phyloP scores from a whole-genome alignment of 805 yeast species.

The Saturnispora hagleri region DNA sequence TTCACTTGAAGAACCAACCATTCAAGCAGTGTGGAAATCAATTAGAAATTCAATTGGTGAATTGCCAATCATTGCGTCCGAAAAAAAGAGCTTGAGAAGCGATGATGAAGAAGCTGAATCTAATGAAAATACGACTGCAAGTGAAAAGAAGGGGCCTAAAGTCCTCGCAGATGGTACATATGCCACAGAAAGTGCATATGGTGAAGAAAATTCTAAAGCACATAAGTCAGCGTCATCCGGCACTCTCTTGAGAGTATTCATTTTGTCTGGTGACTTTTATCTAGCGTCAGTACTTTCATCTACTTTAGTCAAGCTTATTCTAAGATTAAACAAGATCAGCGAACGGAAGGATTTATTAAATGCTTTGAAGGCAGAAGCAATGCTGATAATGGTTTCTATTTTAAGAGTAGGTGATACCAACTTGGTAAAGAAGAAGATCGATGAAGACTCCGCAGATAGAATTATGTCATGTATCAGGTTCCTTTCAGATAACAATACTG shows the following conservation, averaged over 20 bases:
- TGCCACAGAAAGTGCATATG: constrained; percentile 85
- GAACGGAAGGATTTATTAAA: constrained; percentile 48
- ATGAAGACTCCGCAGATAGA: constrained; percentile 96
- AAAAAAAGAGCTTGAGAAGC: constrained; percentile 32
- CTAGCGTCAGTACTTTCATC: constrained; percentile 82
- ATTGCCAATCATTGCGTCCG: constrained; percentile 77
- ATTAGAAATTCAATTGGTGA: constrained; percentile 81
- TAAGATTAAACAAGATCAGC: constrained; percentile 58
- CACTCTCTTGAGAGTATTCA: constrained; percentile 73
- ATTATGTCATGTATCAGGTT: constrained; percentile 79
- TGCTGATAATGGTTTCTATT: constrained; percentile 85
- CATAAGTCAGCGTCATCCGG: constrained; percentile 22
- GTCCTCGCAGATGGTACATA: constrained; percentile 98
- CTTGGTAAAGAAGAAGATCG: constrained; percentile 64
- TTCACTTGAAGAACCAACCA: constrained; percentile 56
- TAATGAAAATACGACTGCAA: constrained; percentile 10
- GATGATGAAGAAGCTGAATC: constrained; percentile 15
- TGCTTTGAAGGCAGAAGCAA: constrained; percentile 89
- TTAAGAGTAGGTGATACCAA: constrained; percentile 77
- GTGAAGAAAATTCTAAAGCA: constrained; percentile 35
- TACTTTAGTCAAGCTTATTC: constrained; percentile 77
- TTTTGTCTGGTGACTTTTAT: constrained; percentile 83
- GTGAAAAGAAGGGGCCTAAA: constrained; percentile 54
- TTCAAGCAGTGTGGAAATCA: constrained; percentile 80
- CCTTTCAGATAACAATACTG: constrained; percentile 55